Base-by-base conservation (phyloP, 1,284 basidiomycete species). In the Ganoderma sinense region DNA sequence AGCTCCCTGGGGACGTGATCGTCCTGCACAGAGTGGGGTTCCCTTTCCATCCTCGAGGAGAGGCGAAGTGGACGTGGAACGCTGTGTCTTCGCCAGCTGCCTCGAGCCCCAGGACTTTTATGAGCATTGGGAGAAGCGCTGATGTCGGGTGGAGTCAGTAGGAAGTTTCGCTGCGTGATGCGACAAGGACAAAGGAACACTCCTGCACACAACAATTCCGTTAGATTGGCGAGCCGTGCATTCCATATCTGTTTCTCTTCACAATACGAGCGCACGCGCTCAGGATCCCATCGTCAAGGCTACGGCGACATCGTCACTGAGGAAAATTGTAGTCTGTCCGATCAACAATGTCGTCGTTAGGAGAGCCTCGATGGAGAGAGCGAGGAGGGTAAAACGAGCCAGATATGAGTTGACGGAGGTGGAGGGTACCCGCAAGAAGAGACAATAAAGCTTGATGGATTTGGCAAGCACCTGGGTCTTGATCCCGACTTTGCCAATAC, bases 381-480 rank as follows among this genome's bases (percentile, higher is more conserved):
- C 20, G 41, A 58, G 53, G 56, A 67, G 48, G 39, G 14, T 13
- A 33, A 29, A 58, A 39, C 40, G 31, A 67, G 59, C 18, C 6
- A 56, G 11, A 36, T 40, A 63, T 56, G 61, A 63, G 61, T 62
- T 59, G 61, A 62, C 56, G 39, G 48, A 16, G 31, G n/a, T 20
- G 41, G 18, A 10, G 29, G 8, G 2, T 1, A 48, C 26, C 59
- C 45, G 7, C 20, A 39, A 23, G 33, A 20, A 41, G 39, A 39
- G 60, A 67, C 65, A 67, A 67, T 67, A 62, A 62, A 18, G 39
- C 18, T 40, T 18, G 56, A 59, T 13, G 33, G n/a, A 36, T 59
- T 20, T 39, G 33, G 56, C 18, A 59, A 36, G 56, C 8, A n/a
- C 33, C 33, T 39, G 20, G 13, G 20, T 59, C 29, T 39, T 39